Percentiles rank a stretch among this genome's conserved stretches.
Conservation (phyloP, 305 asterid genomes). For the Solanum aculeatissimum region DNA sequence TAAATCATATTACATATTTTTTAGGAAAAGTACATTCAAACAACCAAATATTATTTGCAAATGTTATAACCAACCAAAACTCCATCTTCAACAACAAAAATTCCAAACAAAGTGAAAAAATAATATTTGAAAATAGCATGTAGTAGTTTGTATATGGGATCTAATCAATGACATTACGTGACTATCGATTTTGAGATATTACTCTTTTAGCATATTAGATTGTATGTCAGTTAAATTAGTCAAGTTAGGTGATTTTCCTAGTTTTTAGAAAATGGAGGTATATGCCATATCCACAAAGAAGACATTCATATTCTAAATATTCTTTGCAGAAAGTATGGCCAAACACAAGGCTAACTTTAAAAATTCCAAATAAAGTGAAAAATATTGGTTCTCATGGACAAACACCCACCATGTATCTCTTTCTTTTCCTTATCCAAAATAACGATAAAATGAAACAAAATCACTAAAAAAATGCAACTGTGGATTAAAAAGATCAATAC, state of each 20-base stretch:
- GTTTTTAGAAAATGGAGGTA: neutral
- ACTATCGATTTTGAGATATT: neutral
- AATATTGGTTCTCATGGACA: neutral
- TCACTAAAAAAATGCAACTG: neutral
- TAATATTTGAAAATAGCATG: neutral
- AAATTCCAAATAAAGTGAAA: neutral
- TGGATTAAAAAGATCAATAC: neutral
- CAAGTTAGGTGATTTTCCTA: neutral
- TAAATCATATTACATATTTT: neutral
- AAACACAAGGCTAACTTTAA: neutral
- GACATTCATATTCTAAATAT: neutral
- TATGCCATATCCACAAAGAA: neutral
- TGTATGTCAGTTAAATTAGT: neutral
- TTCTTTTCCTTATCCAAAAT: neutral
- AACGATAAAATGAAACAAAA: neutral
- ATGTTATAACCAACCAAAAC: neutral
- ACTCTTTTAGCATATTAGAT: neutral
- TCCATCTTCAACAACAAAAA: neutral
- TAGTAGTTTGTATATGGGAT: neutral
- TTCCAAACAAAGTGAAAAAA: neutral
- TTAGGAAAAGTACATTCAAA: neutral
- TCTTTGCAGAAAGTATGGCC: neutral
- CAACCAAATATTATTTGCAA: neutral
- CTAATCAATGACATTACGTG: neutral
- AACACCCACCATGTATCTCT: neutral